Base-by-base conservation (phyloP, 2,329 filamentous ascomycete species). In the Ilyonectria sp. region DNA sequence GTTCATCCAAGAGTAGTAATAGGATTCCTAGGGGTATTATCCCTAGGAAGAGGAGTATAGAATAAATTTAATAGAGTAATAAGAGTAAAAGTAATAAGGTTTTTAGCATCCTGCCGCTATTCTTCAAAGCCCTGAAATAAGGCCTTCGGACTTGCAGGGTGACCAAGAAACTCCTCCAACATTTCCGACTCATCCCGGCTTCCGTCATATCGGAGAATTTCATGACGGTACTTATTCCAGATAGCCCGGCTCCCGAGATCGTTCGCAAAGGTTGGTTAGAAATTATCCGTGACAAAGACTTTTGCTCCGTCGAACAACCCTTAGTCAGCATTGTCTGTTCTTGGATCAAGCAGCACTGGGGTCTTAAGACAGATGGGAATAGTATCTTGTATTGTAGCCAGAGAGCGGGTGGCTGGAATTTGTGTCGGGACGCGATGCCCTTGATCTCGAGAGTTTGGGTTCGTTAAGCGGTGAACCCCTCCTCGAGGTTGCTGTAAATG, bases 351-450 rank as follows among this genome's bases (percentile, higher is more conserved):
- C 8, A 13, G 19, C 11, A 10, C 31, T 29, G 21, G 19, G 19
- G 13, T n/a, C 57, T 43, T 19, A 37, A 46, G 37, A 19, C 17
- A 60, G 13, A 60, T 78, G 77, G 2, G 71, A 68, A 33, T 74
- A 76, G 58, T 78, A 78, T 1, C 75, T 75, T 11, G 76, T 71
- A 15, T 77, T 72, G 54, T 77, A 76, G 3, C 73, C 70, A 0
- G 70, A 68, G 23, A 73, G 61, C 10, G 77, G 62, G 46, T 77
- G 74, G 8, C 61, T 67, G 54, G 76, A 76, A 10, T 60, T 53
- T 5, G 63, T 59, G 23, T 77, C 70, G 31, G 68, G 68, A 10
- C 70, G 19, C 9, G 68, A 13, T 71, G 19, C 9, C 63, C 63
- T 19, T 52, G 43, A 40, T 63, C 59, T 8, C 19, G 35, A 21